phyloP scores from a whole-genome alignment of 495 filamentous ascomycete species.

The Tuber borchii region DNA sequence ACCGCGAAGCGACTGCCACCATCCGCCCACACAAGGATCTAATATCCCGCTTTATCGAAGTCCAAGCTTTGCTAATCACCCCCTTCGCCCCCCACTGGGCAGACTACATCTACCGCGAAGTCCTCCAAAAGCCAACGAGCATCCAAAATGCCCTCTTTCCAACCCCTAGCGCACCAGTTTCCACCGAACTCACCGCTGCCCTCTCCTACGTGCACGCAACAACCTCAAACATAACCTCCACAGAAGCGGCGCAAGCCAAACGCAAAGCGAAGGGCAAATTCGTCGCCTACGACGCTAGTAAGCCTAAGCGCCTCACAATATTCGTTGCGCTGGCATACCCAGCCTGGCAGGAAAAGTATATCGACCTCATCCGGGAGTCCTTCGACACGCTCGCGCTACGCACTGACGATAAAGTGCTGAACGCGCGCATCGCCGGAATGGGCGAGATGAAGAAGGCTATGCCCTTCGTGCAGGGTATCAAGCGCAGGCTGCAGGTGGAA shows the following conservation, averaged over 20 bases:
- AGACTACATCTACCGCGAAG: conserved; percentile 86
- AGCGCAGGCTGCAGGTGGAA: conserved; percentile 66
- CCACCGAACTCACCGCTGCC: conserved; percentile 61
- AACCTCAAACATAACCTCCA: conserved; percentile 70
- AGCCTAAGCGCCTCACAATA: conserved; percentile 85
- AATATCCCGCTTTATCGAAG: conserved; percentile 67
- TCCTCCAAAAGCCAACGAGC: conserved; percentile 65
- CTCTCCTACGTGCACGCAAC: conserved; percentile 73
- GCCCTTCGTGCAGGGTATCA: conserved; percentile 87
- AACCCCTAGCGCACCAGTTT: conserved; percentile 54
- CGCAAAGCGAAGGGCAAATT: conserved; percentile 86
- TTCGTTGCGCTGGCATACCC: conserved; percentile 73
- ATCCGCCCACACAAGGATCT: conserved; percentile 77
- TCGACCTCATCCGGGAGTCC: conserved; percentile 66
- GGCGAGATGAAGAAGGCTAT: conserved; percentile 94
- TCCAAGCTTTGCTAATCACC: conserved; percentile 75
- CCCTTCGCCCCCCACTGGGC: conserved; percentile 89
- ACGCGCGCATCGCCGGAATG: conserved; percentile 65
- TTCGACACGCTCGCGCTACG: conserved; percentile 53
- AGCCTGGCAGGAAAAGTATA: conserved; percentile 84
- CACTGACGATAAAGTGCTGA: conserved; percentile 73
- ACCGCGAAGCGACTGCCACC: conserved; percentile 71
- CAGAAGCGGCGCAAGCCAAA: conserved; percentile 72
- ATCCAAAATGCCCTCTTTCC: conserved; percentile 80
- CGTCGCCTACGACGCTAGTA: conserved; percentile 73